Evolutionary conservation across 495 filamentous ascomycete genomes (phyloP).

Genomic region (Hyphodiscus hymeniophilus): DNA sequence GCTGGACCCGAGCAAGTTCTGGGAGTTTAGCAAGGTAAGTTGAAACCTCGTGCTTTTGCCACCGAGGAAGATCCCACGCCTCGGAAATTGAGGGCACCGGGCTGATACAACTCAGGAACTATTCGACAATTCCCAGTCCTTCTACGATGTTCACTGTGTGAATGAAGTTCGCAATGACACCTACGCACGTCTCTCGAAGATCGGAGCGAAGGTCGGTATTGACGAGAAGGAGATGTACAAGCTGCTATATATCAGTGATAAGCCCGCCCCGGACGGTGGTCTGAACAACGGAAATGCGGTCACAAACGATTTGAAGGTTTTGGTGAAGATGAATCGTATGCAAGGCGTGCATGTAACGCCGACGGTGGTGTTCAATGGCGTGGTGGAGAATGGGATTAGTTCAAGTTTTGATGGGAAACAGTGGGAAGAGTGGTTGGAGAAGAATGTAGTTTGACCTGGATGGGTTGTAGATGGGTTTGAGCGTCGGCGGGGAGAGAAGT

Average conservation of each 20-base stretch:
- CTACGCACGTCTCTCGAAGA: conserved; percentile 65
- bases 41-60: conserved; percentile 4
- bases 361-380: conserved; percentile 80
- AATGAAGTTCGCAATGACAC: conserved; percentile 77
- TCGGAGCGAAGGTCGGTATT: conserved; percentile 58
- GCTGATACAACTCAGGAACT: conserved; percentile 32
- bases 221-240: conserved; percentile 55
- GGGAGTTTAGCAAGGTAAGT: conserved; percentile 53
- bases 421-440: conserved; percentile 79
- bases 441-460: conserved; percentile 56
- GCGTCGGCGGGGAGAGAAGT: neutral
- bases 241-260: conserved; percentile 55
- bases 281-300: conserved; percentile 72
- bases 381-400: conserved; percentile 69
- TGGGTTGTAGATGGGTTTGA: neutral
- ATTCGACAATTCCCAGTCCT: conserved; percentile 61
- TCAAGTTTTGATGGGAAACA: conserved; percentile 69
- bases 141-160: conserved; percentile 75
- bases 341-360: conserved; percentile 82
- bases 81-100: neutral
- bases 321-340: conserved; percentile 72
- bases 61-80: neutral
- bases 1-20: conserved; percentile 62
- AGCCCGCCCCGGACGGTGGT: conserved; percentile 49
- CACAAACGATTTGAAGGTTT: conserved; percentile 76